Conservation (phyloP, 2,329 filamentous ascomycete species). For the Camillea tinctor region DNA sequence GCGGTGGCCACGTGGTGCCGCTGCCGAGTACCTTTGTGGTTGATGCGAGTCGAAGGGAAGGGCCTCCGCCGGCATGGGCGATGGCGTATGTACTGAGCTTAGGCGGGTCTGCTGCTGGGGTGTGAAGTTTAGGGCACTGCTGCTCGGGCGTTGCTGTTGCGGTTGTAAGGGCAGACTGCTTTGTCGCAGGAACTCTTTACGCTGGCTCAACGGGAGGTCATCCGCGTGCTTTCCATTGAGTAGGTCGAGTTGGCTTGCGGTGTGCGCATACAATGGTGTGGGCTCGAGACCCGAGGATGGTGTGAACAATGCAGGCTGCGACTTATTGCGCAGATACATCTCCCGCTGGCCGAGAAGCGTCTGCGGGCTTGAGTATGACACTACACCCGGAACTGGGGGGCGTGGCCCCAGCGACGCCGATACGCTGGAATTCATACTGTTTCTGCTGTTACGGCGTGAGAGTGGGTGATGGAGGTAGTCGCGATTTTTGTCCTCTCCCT, state of each 20-base stretch:
- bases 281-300: slow-evolving; percentile 25
- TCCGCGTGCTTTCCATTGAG: slow-evolving; percentile 44
- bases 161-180: slow-evolving; percentile 37
- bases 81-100: slow-evolving; percentile 13
- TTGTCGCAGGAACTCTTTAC: slow-evolving; percentile 60
- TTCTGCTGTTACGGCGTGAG: slow-evolving; percentile 26
- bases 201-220: slow-evolving; percentile 69
- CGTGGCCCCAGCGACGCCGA: slow-evolving; percentile 6
- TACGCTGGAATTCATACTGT: slow-evolving; percentile 9
- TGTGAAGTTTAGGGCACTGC: slow-evolving; percentile 10
- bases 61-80: slow-evolving; percentile 32
- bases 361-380: slow-evolving; percentile 52
- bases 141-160: slow-evolving; percentile 5
- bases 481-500: slow-evolving; percentile 36
- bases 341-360: slow-evolving; percentile 58
- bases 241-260: slow-evolving; percentile 17
- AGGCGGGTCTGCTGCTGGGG: background rate
- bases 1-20: slow-evolving; percentile 45
- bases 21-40: slow-evolving; percentile 46
- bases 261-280: slow-evolving; percentile 5
- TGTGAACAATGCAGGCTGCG: slow-evolving; percentile 40
- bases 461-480: slow-evolving; percentile 10
- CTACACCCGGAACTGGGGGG: slow-evolving; percentile 42
- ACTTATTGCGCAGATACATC: slow-evolving; percentile 52
- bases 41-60: slow-evolving; percentile 54